Evolutionary conservation across 2,329 filamentous ascomycete species (phyloP).

Genomic region (Pseudogymnoascus sp.): DNA sequence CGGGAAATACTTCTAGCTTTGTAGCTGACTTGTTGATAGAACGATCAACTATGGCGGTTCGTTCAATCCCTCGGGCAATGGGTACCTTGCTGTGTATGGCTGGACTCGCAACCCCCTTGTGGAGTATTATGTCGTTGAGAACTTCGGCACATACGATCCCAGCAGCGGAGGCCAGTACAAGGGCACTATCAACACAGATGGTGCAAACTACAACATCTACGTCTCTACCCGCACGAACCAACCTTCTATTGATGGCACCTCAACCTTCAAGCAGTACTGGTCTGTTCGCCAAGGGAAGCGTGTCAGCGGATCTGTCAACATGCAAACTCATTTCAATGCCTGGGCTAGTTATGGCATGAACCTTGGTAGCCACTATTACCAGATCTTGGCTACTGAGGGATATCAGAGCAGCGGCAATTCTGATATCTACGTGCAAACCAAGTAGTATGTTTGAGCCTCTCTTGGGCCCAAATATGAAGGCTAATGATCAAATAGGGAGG

Average conservation of each 20-base stretch:
- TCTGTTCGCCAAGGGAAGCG: slow-evolving; percentile 46
- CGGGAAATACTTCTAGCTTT: no score
- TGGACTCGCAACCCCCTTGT: slow-evolving; percentile 47
- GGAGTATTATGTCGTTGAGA: slow-evolving; percentile 53
- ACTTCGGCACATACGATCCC: slow-evolving; percentile 45
- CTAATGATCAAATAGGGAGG: not conserved
- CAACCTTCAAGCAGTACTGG: slow-evolving; percentile 48
- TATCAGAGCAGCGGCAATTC: slow-evolving; percentile 45
- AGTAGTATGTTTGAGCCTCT: slow-evolving; percentile 29
- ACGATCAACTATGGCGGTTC: slow-evolving; percentile 37
- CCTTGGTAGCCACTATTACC: slow-evolving; percentile 44
- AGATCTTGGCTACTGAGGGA: slow-evolving; percentile 49
- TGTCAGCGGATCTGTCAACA: slow-evolving; percentile 43
- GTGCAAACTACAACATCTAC: slow-evolving; percentile 44
- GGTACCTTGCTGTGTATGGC: slow-evolving; percentile 48
- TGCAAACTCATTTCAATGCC: slow-evolving; percentile 45
- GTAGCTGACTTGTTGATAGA: slow-evolving; percentile 20
- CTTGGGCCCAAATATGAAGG: slow-evolving; percentile 40
- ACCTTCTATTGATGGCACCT: slow-evolving; percentile 38
- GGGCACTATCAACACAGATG: slow-evolving; percentile 46
- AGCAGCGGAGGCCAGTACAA: slow-evolving; percentile 41
- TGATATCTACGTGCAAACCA: slow-evolving; percentile 29
- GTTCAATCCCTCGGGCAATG: slow-evolving; percentile 35
- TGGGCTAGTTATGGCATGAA: slow-evolving; percentile 43
- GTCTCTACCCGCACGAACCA: slow-evolving; percentile 41